phyloP scores from a whole-genome alignment of 208 protist genomes.

The Crithidia thermophila region DNA sequence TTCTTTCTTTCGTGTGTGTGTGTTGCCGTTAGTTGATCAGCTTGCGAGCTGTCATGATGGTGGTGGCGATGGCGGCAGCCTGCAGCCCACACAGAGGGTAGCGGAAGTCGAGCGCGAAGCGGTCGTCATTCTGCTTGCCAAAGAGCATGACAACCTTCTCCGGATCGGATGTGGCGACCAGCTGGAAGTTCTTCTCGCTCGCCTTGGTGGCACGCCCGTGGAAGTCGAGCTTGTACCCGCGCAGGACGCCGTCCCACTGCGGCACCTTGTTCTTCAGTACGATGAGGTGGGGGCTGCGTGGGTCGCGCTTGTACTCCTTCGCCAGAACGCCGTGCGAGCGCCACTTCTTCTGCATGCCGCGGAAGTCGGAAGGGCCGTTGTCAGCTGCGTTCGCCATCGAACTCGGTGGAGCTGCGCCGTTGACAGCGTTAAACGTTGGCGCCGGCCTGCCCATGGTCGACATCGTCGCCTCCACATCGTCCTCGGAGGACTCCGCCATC shows the following conservation, averaged over 20 bases:
- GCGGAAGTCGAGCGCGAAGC: slow-evolving; percentile 44
- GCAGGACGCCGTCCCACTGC: slow-evolving; percentile 44
- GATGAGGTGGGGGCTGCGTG: slow-evolving; percentile 36
- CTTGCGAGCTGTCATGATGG: slow-evolving; percentile 35
- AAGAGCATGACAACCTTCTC: slow-evolving; percentile 56
- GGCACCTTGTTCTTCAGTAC: slow-evolving; percentile 43
- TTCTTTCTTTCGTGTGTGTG: neutral
- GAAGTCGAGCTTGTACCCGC: slow-evolving; percentile 48
- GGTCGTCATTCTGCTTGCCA: slow-evolving; percentile 40
- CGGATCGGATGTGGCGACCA: slow-evolving; percentile 32
- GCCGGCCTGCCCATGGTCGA: slow-evolving; percentile 18
- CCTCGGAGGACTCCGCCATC: slow-evolving; percentile 29
- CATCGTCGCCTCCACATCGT: slow-evolving; percentile 19
- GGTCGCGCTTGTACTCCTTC: slow-evolving; percentile 28
- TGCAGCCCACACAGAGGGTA: slow-evolving; percentile 47
- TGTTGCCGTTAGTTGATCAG: neutral
- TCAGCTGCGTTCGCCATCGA: no score
- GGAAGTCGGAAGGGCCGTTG: no score
- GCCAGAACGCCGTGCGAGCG: slow-evolving; percentile 26
- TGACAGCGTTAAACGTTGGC: slow-evolving; percentile 11
- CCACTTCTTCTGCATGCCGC: slow-evolving; percentile 22
- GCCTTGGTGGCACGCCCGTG: slow-evolving; percentile 42
- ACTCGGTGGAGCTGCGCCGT: no score
- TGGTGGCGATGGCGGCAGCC: slow-evolving; percentile 38
- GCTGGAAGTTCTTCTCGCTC: slow-evolving; percentile 56